A percentile compares a stretch with the other conserved stretches of the same genome.
Evolutionary conservation across 2,329 filamentous ascomycete species (phyloP).

Genomic region (Allantophomopsis cytisporea): DNA sequence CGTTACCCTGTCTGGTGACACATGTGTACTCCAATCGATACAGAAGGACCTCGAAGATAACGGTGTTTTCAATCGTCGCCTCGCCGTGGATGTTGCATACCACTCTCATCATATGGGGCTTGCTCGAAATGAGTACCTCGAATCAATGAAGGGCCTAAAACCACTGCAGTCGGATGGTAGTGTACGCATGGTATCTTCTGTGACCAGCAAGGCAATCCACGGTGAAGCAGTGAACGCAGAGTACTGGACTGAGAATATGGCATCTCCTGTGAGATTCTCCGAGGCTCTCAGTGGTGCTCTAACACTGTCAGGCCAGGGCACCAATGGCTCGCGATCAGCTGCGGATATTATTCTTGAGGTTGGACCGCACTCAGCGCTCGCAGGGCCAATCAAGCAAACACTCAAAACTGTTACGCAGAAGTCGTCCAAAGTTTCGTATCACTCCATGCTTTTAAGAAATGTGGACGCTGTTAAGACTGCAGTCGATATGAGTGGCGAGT

Average conservation of each 20-base stretch:
- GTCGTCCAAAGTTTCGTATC: conserved; percentile 10
- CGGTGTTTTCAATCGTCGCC: neutral
- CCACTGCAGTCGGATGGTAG: no score
- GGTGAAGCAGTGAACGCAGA: neutral
- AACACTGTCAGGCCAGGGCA: neutral
- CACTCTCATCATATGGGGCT: conserved; percentile 16
- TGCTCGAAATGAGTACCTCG: conserved; percentile 4
- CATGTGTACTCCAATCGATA: neutral
- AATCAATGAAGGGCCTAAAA: neutral
- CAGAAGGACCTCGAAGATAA: conserved; percentile 6
- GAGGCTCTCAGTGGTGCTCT: neutral
- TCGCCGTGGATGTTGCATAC: conserved; percentile 8
- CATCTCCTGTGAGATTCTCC: conserved; percentile 21
- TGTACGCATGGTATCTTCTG: conserved; percentile 22
- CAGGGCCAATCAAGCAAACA: conserved; percentile 8
- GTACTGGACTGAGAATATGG: conserved; percentile 32
- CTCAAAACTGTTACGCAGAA: no score
- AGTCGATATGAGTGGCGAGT: conserved; percentile 1
- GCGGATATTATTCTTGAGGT: conserved; percentile 11
- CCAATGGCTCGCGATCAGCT: conserved; percentile 11
- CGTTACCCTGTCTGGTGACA: conserved; percentile 9
- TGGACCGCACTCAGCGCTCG: conserved; percentile 18
- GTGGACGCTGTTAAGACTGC: conserved; percentile 6
- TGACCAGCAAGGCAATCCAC: conserved; percentile 5
- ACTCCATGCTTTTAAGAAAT: conserved; percentile 15